Base-by-base conservation (phyloP, 108 stramenopile species). In the Poteriospumella lacustris region DNA sequence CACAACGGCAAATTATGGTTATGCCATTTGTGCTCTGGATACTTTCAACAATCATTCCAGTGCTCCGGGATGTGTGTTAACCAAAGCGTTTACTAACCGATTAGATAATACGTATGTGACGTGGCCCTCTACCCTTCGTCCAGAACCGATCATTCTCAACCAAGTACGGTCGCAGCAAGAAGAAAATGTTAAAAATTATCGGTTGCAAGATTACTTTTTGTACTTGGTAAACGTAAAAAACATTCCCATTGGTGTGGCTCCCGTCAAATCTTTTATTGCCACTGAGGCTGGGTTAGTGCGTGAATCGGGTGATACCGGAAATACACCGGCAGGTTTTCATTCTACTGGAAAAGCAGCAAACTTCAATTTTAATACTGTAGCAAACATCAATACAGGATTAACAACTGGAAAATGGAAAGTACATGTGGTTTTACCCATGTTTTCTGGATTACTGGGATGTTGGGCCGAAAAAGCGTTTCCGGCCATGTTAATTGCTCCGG, bases 121-220 rank as follows among this genome's bases (percentile, higher is more conserved):
- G 47, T 52, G 47, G 47, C 47, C 47, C 47, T 52, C 47, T 52
- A 52, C 47, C 47, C 47, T 52, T 52, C 47, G 47, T 52, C 47
- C 47, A 52, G 47, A 52, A 52, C 47, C 47, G 47, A 52, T 52
- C 47, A 52, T 52, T 52, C 47, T 52, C 47, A 52, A 52, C 47
- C 47, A 52, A 52, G 47, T 52, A 52, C 47, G 47, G 47, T 52
- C 47, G 47, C 47, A 52, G 47, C 47, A 52, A 52, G 47, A 52
- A 52, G 47, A 52, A 52, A 52, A 52, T 52, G 47, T 52, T 52
- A 52, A 52, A 52, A 52, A 52, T 52, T 52, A 52, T 52, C 47
- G 47, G 47, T 52, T 52, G 47, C 47, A 52, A 52, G 47, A 52
- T 52, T 52, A 52, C 47, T 52, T 52, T 52, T 52, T 52, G 47